phyloP scores from a whole-genome alignment of 2,329 filamentous ascomycete species.

The Botrytis tulipae region DNA sequence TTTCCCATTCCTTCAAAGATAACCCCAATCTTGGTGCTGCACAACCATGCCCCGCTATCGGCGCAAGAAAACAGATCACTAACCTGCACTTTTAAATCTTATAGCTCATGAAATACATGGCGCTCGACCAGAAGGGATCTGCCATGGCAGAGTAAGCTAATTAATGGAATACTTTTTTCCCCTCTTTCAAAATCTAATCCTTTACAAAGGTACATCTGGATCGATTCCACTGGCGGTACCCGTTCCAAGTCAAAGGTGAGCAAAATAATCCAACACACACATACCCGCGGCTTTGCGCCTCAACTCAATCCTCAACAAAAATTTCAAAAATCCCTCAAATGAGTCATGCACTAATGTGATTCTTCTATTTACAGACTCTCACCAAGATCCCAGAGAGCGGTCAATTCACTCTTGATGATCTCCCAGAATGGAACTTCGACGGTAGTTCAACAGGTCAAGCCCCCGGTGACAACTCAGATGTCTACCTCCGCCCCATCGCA shows the following conservation, averaged over 20 bases:
- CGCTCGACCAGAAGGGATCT: conserved; percentile 82
- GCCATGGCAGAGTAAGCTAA: conserved; percentile 85
- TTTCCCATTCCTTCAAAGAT: background rate
- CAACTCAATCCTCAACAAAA: background rate
- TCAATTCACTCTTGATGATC: conserved; percentile 53
- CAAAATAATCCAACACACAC: conserved; percentile 28
- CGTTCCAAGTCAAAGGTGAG: conserved; percentile 96
- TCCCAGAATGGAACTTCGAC: conserved; percentile 79
- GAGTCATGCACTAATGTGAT: background rate
- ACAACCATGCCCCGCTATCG: conserved; percentile 21
- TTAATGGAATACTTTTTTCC: conserved; percentile 56
- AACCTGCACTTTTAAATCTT: conserved; percentile 23
- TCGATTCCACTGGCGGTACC: conserved; percentile 77
- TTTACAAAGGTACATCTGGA: conserved; percentile 73
- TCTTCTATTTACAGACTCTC: conserved; percentile 54
- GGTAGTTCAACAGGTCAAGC: conserved; percentile 92
- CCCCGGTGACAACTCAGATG: conserved; percentile 92
- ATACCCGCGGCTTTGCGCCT: conserved; percentile 4
- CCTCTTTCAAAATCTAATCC: conserved; percentile 19
- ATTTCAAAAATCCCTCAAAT: conserved; percentile 23
- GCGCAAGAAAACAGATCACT: background rate
- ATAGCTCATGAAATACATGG: conserved; percentile 89
- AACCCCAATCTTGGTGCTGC: conserved; percentile 19
- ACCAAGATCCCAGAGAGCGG: conserved; percentile 51
- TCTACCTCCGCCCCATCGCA: conserved; percentile 89